Conservation (phyloP, 169 alveolate genomes). For the Plasmodium gonderi region DNA sequence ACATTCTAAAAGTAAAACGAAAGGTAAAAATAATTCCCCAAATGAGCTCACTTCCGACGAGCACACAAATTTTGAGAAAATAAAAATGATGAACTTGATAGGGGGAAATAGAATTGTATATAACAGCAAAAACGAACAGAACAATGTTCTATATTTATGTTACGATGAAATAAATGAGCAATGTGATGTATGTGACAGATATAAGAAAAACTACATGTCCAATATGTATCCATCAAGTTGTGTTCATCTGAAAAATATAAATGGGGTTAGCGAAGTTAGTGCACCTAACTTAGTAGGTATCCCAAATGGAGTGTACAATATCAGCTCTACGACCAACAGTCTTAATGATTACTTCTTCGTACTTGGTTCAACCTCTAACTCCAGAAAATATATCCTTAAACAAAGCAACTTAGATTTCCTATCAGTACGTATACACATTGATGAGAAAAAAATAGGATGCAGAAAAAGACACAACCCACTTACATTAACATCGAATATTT, state of each 20-base stretch:
- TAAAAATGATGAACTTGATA: background rate
- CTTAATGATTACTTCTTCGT: slow-evolving; percentile 43
- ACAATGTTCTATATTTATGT: slow-evolving; percentile 23
- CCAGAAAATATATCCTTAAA: slow-evolving; percentile 55
- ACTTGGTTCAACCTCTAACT: slow-evolving; percentile 60
- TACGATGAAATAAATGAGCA: slow-evolving; percentile 57
- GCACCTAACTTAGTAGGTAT: too few species aligned
- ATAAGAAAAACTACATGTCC: slow-evolving; percentile 46
- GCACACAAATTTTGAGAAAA: background rate
- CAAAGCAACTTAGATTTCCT: slow-evolving; percentile 37
- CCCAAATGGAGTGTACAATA: too few species aligned
- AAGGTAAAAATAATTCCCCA: background rate
- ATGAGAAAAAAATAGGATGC: slow-evolving; percentile 70
- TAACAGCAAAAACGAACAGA: background rate
- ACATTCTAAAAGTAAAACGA: background rate
- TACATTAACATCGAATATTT: slow-evolving; percentile 58
- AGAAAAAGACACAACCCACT: slow-evolving; percentile 48
- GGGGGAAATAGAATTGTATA: background rate
- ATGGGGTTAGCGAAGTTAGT: background rate
- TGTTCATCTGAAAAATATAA: background rate
- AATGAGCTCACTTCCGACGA: background rate
- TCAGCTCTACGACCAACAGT: background rate
- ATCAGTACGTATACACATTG: slow-evolving; percentile 28
- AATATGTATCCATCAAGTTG: slow-evolving; percentile 18
- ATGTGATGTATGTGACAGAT: slow-evolving; percentile 36